Conservation (phyloP, 768 basidiomycete species). For the Panaeolus papilionaceus region DNA sequence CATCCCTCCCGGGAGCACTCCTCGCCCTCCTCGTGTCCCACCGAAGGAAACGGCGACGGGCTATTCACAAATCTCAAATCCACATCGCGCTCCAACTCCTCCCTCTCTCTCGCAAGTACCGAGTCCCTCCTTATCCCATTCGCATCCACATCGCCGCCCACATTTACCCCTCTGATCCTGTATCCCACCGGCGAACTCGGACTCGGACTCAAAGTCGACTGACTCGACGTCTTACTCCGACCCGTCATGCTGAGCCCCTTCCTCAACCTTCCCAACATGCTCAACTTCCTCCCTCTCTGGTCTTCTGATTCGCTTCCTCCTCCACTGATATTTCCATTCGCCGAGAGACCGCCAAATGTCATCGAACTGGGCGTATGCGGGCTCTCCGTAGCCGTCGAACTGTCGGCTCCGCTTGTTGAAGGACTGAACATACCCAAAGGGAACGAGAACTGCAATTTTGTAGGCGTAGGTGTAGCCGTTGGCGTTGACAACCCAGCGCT, state of each 20-base stretch:
- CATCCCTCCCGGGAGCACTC: background rate
- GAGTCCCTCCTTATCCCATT: background rate
- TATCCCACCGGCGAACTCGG: background rate
- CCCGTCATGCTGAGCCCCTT: background rate
- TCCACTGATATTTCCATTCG: background rate
- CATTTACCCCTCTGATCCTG: background rate
- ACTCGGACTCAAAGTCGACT: background rate
- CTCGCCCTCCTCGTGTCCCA: background rate
- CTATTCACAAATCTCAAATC: constrained; percentile 3
- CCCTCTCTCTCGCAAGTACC: constrained; percentile 9
- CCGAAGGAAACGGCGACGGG: background rate
- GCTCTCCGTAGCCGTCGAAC: background rate
- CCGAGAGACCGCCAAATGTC: background rate
- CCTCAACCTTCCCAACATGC: constrained; percentile 1
- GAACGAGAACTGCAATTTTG: background rate
- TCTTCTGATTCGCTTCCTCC: background rate
- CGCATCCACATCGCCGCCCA: background rate
- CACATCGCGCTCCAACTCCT: background rate
- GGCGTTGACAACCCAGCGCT: background rate
- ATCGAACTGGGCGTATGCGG: background rate
- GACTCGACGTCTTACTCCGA: background rate
- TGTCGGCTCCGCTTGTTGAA: background rate
- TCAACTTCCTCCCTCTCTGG: constrained; percentile 1
- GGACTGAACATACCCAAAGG: background rate
- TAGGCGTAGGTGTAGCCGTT: background rate